Percentiles rank a stretch among this genome's conserved stretches.
Evolutionary conservation across 106 monocot species (phyloP).

Genomic region (Chionographis japonica): DNA sequence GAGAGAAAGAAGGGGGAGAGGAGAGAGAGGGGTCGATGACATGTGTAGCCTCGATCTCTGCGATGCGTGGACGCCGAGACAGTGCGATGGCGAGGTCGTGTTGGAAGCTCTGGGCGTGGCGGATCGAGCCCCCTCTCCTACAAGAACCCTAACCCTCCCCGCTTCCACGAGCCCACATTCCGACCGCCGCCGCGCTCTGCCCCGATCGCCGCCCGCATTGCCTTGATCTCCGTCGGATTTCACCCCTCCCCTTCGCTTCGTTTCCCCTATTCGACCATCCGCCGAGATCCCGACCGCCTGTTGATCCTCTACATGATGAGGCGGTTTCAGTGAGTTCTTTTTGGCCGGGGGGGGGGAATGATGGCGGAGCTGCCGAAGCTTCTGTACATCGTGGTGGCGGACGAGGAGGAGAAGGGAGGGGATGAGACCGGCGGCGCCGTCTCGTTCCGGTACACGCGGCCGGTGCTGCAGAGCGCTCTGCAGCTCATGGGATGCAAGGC

Average conservation of each 20-base stretch:
- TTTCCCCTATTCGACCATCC: too few species aligned
- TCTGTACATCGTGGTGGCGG: slow-evolving; percentile 73
- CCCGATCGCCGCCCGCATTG: slow-evolving; percentile 2
- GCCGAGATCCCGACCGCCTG: too few species aligned
- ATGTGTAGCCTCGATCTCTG: slow-evolving; percentile 13
- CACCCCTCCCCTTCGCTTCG: too few species aligned
- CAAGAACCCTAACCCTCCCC: slow-evolving; percentile 18
- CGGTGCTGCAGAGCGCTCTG: slow-evolving; percentile 75
- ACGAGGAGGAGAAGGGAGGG: slow-evolving; percentile 21
- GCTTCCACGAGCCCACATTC: neutral
- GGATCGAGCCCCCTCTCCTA: slow-evolving; percentile 5
- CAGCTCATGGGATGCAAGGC: slow-evolving; percentile 91
- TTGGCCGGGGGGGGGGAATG: neutral
- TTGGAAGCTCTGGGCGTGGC: slow-evolving; percentile 2
- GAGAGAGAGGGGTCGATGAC: slow-evolving; percentile 5
- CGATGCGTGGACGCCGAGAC: slow-evolving; percentile 21
- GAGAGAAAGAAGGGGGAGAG: neutral
- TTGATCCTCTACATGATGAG: neutral
- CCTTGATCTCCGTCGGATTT: too few species aligned
- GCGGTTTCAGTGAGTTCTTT: too few species aligned
- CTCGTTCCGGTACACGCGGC: slow-evolving; percentile 67
- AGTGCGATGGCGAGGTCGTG: neutral
- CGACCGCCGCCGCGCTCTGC: neutral
- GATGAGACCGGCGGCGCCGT: neutral
- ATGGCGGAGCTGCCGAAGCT: slow-evolving; percentile 62